Conservation (phyloP, 768 basidiomycete species). For the Wakefieldia striispora region DNA sequence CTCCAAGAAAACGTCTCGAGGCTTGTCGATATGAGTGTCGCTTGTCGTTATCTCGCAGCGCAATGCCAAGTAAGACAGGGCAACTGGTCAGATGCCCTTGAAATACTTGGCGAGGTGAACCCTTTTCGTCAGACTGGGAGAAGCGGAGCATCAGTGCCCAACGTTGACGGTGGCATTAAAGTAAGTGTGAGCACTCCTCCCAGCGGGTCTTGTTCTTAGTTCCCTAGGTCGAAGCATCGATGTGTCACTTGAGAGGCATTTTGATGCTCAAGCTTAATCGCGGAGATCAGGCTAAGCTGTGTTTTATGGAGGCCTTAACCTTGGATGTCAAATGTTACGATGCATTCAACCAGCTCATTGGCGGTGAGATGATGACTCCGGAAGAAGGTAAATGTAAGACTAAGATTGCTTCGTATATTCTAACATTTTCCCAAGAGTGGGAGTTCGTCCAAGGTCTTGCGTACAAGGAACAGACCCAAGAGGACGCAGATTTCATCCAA, state of each 20-base stretch:
- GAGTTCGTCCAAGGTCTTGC: conserved; percentile 86
- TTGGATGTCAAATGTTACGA: conserved; percentile 98
- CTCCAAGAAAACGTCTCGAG: conserved; percentile 66
- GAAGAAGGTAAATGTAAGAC: conserved; percentile 76
- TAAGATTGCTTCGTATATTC: background rate
- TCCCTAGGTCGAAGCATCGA: conserved; percentile 90
- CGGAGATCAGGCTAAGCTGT: conserved; percentile 86
- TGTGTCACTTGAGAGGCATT: conserved; percentile 91
- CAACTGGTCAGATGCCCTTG: conserved; percentile 88
- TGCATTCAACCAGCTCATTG: conserved; percentile 85
- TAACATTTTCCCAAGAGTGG: conserved; percentile 69
- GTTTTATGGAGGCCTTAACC: conserved; percentile 93
- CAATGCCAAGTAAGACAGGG: conserved; percentile 92
- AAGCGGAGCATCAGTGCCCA: conserved; percentile 72
- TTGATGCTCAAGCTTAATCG: conserved; percentile 94
- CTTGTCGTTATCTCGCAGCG: conserved; percentile 94
- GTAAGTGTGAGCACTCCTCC: conserved; percentile 38
- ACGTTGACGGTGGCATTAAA: conserved; percentile 93
- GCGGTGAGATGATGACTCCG: conserved; percentile 93
- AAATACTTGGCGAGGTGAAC: conserved; percentile 91
- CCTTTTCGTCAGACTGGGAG: conserved; percentile 65
- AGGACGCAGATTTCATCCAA: conserved; percentile 89
- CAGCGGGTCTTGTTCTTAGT: background rate
- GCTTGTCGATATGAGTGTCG: conserved; percentile 91
- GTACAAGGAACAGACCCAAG: conserved; percentile 78